Conservation (phyloP, 495 filamentous ascomycete genomes). For the Lasiosphaeria ovina region DNA sequence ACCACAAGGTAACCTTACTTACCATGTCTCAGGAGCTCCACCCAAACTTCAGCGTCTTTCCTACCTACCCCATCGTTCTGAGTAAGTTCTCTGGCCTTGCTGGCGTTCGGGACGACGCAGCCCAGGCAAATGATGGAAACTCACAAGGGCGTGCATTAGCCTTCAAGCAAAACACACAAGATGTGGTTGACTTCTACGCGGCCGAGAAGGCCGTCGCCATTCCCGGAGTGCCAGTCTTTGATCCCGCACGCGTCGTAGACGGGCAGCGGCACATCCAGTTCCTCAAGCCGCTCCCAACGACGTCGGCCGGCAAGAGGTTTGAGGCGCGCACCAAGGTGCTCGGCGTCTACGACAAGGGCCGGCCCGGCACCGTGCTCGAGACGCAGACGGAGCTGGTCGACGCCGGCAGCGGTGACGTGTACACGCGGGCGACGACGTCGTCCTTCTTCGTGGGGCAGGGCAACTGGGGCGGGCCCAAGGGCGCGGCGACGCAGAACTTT, state of each 20-base stretch:
- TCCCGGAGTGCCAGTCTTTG: constrained; percentile 75
- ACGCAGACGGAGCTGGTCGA: constrained; percentile 77
- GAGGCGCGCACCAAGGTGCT: constrained; percentile 77
- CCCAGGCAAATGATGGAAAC: not conserved
- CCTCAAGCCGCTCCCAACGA: constrained; percentile 72
- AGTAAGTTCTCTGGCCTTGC: constrained; percentile 45
- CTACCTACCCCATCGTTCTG: constrained; percentile 81
- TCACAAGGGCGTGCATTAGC: constrained; percentile 41
- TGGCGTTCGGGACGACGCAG: not conserved
- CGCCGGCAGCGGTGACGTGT: constrained; percentile 64
- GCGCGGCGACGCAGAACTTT: constrained; percentile 71
- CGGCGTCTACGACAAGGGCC: constrained; percentile 90
- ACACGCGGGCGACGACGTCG: constrained; percentile 63
- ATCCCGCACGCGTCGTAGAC: constrained; percentile 72
- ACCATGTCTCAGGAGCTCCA: constrained; percentile 64
- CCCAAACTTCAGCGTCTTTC: constrained; percentile 79
- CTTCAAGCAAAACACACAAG: constrained; percentile 74
- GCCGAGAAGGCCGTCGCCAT: constrained; percentile 58
- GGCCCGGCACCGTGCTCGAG: constrained; percentile 77
- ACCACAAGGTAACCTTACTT: constrained; percentile 12
- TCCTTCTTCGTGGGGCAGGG: constrained; percentile 83
- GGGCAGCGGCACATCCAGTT: constrained; percentile 80
- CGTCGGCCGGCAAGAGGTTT: constrained; percentile 68
- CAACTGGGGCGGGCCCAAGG: constrained; percentile 88
- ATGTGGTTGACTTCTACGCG: constrained; percentile 86